phyloP scores from a whole-genome alignment of 106 monocot genomes.

The Dendrobium huoshanense region DNA sequence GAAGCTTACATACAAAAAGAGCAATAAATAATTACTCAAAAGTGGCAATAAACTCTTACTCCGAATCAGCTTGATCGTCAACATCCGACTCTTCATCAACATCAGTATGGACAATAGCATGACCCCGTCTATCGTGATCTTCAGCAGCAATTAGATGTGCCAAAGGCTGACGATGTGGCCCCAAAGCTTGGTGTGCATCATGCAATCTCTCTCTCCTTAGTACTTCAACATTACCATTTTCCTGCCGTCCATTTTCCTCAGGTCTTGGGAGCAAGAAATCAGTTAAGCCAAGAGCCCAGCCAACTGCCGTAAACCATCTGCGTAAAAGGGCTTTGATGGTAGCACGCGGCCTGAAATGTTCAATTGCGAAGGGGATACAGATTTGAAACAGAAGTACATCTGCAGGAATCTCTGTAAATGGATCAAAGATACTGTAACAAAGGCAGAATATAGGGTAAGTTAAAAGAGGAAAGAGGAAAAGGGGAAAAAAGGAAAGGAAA shows the following conservation, averaged over 20 bases:
- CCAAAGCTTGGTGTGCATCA: conserved; percentile 46
- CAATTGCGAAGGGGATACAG: conserved; percentile 94
- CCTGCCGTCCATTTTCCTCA: conserved; percentile 62
- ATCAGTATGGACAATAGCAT: conserved; percentile 26
- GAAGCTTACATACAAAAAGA: neutral
- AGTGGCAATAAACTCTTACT: conserved; percentile 40
- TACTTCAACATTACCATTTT: conserved; percentile 55
- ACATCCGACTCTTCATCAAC: conserved; percentile 61
- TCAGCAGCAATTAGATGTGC: conserved; percentile 37
- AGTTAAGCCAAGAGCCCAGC: conserved; percentile 96
- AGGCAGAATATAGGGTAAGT: neutral
- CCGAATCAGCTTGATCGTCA: conserved; percentile 82
- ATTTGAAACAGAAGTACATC: conserved; percentile 97
- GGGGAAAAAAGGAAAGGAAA: neutral
- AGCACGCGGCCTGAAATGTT: conserved; percentile 88
- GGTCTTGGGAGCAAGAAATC: conserved; percentile 73
- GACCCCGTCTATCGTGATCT: conserved; percentile 39
- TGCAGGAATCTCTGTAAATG: conserved; percentile 92
- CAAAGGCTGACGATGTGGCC: conserved; percentile 32
- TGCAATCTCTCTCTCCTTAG: conserved; percentile 39
- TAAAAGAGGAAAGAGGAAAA: neutral
- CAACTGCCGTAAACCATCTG: conserved; percentile 84
- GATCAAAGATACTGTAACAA: conserved; percentile 76
- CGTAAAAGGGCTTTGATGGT: conserved; percentile 77
- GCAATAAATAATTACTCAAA: conserved; percentile 25